Percentiles rank a stretch among this genome's conserved stretches.
These are phyloP conservation scores for Pythium brachiatum DNA, from an alignment of 352 stramenopile species.

Conservation along the genomic window DNA sequence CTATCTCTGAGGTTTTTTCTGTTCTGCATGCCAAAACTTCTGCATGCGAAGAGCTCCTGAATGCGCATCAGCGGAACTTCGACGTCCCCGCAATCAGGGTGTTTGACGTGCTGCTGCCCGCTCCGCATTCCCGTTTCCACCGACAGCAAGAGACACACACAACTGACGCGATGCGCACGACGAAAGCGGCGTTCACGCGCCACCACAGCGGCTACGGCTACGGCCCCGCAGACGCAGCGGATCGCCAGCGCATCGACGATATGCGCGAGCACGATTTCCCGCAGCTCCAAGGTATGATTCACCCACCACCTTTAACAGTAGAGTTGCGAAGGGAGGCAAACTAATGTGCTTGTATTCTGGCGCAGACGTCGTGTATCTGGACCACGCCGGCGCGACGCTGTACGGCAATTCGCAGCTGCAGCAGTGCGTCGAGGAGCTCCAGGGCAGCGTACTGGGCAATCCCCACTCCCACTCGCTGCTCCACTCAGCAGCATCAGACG, in stretches of 20 bases:
- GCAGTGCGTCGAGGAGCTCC: conserved; percentile 45
- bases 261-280: conserved; percentile 20
- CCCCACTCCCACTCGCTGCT: conserved; percentile 45
- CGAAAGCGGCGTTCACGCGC: conserved; percentile 16
- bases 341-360: background rate
- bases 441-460: conserved; percentile 52
- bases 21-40: background rate
- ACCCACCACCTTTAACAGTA: background rate
- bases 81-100: background rate
- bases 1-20: background rate
- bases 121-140: background rate
- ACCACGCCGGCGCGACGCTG: conserved; percentile 83
- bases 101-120: background rate
- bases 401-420: conserved; percentile 68
- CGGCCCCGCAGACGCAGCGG: background rate
- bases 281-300: conserved; percentile 14
- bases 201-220: conserved; percentile 18
- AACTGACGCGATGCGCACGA: conserved; percentile 12
- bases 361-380: conserved; percentile 55
- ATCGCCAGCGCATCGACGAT: conserved; percentile 3
- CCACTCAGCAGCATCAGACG: conserved; percentile 17
- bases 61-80: conserved; percentile 4
- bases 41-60: background rate
- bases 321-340: background rate
- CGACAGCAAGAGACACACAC: background rate